These are phyloP conservation scores for Chaetothyriales sp. DNA, from an alignment of 2,329 filamentous ascomycete genomes.

Conservation along the genomic window DNA sequence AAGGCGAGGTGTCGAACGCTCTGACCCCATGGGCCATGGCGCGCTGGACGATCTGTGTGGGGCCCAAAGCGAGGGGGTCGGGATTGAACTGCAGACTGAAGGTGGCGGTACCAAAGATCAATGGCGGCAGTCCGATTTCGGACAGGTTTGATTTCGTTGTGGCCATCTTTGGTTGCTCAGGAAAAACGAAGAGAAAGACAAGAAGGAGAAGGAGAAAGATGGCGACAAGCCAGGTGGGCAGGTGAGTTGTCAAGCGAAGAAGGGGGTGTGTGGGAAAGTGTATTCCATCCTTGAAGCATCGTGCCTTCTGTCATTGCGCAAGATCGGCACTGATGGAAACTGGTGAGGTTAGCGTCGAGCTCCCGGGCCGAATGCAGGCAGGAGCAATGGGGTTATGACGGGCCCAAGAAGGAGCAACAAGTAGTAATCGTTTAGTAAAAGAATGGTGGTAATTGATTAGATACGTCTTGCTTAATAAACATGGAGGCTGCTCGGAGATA, in stretches of 20 bases:
- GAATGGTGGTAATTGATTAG: too few relatives aligned
- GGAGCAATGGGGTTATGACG: too few relatives aligned
- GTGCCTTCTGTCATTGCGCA: background rate
- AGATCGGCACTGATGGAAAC: background rate
- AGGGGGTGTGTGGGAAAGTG: background rate
- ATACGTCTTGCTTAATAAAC: too few relatives aligned
- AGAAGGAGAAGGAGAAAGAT: background rate
- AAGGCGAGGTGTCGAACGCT: slow-evolving; percentile 40
- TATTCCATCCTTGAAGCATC: background rate
- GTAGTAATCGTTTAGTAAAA: too few relatives aligned
- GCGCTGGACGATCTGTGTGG: slow-evolving; percentile 32
- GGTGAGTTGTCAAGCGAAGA: background rate
- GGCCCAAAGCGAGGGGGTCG: slow-evolving; percentile 35
- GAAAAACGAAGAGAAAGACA: slow-evolving; percentile 1
- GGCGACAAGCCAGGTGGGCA: background rate
- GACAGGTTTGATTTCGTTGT: slow-evolving; percentile 19
- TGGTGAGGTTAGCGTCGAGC: too few relatives aligned
- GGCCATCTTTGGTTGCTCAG: background rate
- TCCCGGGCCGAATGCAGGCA: too few relatives aligned
- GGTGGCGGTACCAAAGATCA: slow-evolving; percentile 36
- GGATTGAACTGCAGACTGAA: slow-evolving; percentile 34
- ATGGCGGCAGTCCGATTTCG: slow-evolving; percentile 26
- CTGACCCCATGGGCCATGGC: slow-evolving; percentile 34
- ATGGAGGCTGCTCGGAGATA: too few relatives aligned
- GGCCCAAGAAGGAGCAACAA: too few relatives aligned